Evolutionary conservation across 495 filamentous ascomycete species (phyloP).

Genomic region (Apodospora peruviana): DNA sequence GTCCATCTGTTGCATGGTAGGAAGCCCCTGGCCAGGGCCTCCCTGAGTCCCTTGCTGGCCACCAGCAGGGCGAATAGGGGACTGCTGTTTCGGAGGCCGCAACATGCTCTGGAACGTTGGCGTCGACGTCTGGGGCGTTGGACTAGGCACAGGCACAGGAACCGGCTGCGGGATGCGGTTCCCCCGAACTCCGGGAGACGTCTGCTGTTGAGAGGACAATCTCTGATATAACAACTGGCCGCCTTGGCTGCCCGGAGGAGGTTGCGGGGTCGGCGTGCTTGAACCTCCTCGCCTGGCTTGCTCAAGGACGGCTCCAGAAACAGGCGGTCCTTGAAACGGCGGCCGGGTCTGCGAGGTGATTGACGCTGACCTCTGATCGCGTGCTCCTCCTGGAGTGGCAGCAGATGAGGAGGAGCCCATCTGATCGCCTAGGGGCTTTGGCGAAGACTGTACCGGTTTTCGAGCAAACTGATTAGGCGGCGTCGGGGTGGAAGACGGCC

Average conservation of each 20-base stretch:
- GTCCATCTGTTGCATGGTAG: too few relatives aligned
- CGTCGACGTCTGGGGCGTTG: neutral
- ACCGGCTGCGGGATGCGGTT: conserved; percentile 1
- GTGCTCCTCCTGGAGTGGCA: neutral
- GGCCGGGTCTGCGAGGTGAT: neutral
- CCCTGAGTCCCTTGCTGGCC: conserved; percentile 1
- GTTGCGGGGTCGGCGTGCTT: neutral
- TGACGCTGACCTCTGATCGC: too few relatives aligned
- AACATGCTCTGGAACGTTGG: neutral
- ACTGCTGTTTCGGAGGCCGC: conserved; percentile 4
- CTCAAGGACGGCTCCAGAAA: neutral
- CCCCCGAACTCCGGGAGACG: neutral
- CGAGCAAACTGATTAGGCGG: conserved; percentile 8
- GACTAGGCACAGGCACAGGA: conserved; percentile 1
- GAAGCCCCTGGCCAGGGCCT: neutral
- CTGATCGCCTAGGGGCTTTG: neutral
- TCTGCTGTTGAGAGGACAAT: neutral
- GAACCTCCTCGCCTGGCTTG: neutral
- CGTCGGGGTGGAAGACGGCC: neutral
- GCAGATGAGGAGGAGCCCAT: neutral
- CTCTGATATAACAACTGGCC: neutral
- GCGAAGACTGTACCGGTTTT: conserved; percentile 8
- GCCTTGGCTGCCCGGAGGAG: neutral
- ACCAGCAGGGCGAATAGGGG: neutral
- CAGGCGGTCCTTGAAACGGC: neutral